These are phyloP conservation scores for Phytophthora pinifolia DNA, from an alignment of 352 stramenopile genomes.

Conservation along the genomic window DNA sequence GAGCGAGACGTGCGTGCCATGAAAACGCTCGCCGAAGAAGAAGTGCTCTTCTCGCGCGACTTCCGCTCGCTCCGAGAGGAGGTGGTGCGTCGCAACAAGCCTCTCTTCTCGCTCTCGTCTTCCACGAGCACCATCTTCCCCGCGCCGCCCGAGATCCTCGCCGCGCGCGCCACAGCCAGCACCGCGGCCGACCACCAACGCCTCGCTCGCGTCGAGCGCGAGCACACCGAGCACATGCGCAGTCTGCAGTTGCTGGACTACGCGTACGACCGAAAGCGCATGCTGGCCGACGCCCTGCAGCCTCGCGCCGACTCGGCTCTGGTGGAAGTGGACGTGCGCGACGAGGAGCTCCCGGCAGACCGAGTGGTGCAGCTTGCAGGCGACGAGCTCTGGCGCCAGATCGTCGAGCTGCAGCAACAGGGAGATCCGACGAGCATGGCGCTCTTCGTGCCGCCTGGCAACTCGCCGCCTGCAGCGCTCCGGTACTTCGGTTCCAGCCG, in stretches of 20 bases:
- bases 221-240: constrained; percentile 67
- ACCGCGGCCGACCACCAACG: constrained; percentile 39
- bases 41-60: constrained; percentile 42
- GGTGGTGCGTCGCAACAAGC: constrained; percentile 46
- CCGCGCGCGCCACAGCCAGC: constrained; percentile 57
- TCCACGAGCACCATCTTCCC: constrained; percentile 75
- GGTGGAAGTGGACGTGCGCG: constrained; percentile 40
- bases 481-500: constrained; percentile 59
- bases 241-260: constrained; percentile 77
- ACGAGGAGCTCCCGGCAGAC: constrained; percentile 31
- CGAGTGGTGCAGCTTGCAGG: constrained; percentile 37
- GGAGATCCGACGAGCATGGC: constrained; percentile 38
- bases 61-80: constrained; percentile 50
- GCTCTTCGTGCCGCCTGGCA: constrained; percentile 51
- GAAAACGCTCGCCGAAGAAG: constrained; percentile 57
- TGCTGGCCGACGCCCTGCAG: constrained; percentile 44
- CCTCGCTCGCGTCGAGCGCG: constrained; percentile 49
- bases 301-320: constrained; percentile 57
- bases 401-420: constrained; percentile 43
- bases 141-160: constrained; percentile 62
- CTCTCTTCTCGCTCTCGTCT: constrained; percentile 53
- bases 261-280: constrained; percentile 59
- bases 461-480: constrained; percentile 64
- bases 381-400: constrained; percentile 48
- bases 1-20: constrained; percentile 56